Percentiles rank a stretch among this genome's conserved stretches.
Evolutionary conservation across 352 stramenopile genomes (phyloP).

Genomic region (Globisporangium sylvaticum): DNA sequence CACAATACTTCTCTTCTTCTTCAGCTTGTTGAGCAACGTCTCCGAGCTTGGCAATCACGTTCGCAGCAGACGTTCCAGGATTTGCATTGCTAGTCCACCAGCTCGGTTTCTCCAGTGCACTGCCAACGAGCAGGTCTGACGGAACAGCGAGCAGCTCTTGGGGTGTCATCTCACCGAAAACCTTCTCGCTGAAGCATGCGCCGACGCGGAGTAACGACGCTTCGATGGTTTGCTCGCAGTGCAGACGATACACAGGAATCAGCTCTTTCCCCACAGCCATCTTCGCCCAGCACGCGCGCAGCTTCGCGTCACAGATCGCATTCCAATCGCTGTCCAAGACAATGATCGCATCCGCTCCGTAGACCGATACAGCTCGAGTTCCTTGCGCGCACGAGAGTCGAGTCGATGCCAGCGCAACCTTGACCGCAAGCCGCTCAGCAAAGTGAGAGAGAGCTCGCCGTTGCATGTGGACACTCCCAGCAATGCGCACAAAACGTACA

Average conservation of each 20-base stretch:
- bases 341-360: conserved; percentile 70
- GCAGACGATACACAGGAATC: conserved; percentile 66
- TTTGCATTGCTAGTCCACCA: conserved; percentile 58
- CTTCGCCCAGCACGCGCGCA: conserved; percentile 76
- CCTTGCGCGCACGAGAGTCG: conserved; percentile 40
- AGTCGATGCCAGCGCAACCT: conserved; percentile 70
- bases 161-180: conserved; percentile 72
- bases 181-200: conserved; percentile 71
- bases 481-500: conserved; percentile 62
- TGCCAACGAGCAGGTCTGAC: conserved; percentile 31
- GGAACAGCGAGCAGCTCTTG: conserved; percentile 66
- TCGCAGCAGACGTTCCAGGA: conserved; percentile 22
- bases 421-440: conserved; percentile 46
- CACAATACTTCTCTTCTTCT: conserved; percentile 42
- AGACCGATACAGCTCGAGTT: conserved; percentile 51
- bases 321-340: conserved; percentile 86
- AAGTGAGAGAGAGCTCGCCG: conserved; percentile 71
- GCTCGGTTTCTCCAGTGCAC: conserved; percentile 56
- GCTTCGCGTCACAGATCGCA: conserved; percentile 70
- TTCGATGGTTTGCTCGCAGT: conserved; percentile 81
- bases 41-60: conserved; percentile 26
- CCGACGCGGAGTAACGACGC: conserved; percentile 67
- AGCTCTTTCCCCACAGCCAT: conserved; percentile 43
- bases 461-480: conserved; percentile 46
- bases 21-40: conserved; percentile 37